Conservation (phyloP, 1,284 basidiomycete species). For the Sphagnurus paluster region DNA sequence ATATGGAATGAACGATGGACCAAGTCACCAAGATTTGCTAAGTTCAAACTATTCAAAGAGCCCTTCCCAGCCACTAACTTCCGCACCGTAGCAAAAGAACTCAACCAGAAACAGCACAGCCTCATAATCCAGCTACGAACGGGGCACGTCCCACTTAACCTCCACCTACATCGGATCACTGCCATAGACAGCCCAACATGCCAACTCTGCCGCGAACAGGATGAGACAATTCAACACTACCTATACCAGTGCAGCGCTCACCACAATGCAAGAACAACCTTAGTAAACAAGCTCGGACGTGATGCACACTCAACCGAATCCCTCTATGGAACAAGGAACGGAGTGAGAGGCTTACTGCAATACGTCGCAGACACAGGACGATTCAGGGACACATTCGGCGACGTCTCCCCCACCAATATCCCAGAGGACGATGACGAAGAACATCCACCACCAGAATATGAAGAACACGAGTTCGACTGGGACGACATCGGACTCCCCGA, state of each 20-base stretch:
- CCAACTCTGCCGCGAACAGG: slow-evolving; percentile 12
- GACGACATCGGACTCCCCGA: neutral
- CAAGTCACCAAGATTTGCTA: slow-evolving; percentile 12
- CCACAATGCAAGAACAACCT: slow-evolving; percentile 4
- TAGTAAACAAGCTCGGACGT: neutral
- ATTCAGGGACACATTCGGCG: slow-evolving; percentile 4
- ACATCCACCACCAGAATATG: neutral
- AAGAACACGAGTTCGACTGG: neutral
- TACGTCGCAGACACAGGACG: slow-evolving; percentile 1
- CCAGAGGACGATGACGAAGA: neutral
- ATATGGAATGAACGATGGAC: slow-evolving; percentile 16
- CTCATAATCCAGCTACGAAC: slow-evolving; percentile 26
- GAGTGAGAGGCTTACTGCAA: slow-evolving; percentile 2
- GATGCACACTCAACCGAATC: neutral
- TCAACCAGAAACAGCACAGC: slow-evolving; percentile 20
- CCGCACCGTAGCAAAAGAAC: slow-evolving; percentile 8
- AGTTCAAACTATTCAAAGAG: slow-evolving; percentile 12
- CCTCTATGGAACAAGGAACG: slow-evolving; percentile 2
- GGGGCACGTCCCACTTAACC: slow-evolving; percentile 22
- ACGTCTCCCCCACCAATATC: neutral
- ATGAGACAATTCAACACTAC: slow-evolving; percentile 22
- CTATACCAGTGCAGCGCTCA: slow-evolving; percentile 17
- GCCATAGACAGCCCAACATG: slow-evolving; percentile 17
- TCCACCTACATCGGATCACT: slow-evolving; percentile 20
- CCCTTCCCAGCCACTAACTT: slow-evolving; percentile 20